Evolutionary conservation across 495 filamentous ascomycete genomes (phyloP).

Genomic region (Chaetomium tenue): DNA sequence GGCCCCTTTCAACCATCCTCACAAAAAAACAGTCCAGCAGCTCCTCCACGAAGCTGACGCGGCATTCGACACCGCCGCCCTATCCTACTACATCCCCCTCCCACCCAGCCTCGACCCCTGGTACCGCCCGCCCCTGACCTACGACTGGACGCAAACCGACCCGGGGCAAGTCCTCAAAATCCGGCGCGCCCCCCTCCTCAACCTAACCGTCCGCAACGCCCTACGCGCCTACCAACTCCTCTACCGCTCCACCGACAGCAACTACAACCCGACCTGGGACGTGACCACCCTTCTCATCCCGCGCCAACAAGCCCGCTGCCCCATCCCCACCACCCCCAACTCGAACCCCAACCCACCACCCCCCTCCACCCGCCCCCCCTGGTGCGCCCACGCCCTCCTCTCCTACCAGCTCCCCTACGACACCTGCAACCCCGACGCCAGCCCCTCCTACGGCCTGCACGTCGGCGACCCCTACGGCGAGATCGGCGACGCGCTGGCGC

Average conservation of each 20-base stretch:
- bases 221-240: conserved; percentile 46
- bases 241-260: conserved; percentile 50
- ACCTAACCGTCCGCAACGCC: conserved; percentile 31
- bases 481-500: conserved; percentile 17
- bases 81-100: neutral
- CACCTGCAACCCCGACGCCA: conserved; percentile 27
- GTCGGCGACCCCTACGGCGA: conserved; percentile 28
- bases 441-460: conserved; percentile 28
- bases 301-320: conserved; percentile 15
- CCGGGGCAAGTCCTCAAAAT: conserved; percentile 49
- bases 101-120: conserved; percentile 41
- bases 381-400: conserved; percentile 23
- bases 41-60: neutral
- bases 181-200: conserved; percentile 32
- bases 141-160: conserved; percentile 29
- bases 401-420: conserved; percentile 35
- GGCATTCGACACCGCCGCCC: too few relatives aligned
- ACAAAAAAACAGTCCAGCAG: neutral
- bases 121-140: conserved; percentile 46
- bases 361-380: neutral
- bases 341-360: too few relatives aligned
- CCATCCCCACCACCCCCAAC: neutral
- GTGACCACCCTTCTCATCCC: conserved; percentile 54
- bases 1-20: neutral
- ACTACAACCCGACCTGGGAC: conserved; percentile 45